Evolutionary conservation across 768 basidiomycete species (phyloP).

Genomic region (Harrya chromipes): DNA sequence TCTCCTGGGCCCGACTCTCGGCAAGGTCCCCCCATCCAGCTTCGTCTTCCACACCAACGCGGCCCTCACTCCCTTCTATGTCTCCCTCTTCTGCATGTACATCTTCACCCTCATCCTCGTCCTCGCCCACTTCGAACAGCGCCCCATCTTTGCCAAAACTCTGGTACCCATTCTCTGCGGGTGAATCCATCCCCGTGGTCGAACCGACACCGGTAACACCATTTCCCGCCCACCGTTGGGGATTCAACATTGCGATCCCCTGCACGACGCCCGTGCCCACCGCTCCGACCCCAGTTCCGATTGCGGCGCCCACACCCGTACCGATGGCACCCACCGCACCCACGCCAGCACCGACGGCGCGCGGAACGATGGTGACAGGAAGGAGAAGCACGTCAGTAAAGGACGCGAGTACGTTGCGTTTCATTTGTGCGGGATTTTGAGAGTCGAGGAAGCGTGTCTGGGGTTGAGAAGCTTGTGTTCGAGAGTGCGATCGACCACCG

Average conservation of each 20-base stretch:
- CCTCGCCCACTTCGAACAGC: constrained; percentile 50
- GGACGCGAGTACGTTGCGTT: constrained; percentile 88
- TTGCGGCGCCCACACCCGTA: constrained; percentile 58
- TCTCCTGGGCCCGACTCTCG: constrained; percentile 3
- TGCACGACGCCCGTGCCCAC: constrained; percentile 72
- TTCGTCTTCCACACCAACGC: constrained; percentile 11
- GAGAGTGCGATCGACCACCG: neutral
- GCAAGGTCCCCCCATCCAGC: constrained; percentile 26
- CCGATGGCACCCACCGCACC: constrained; percentile 58
- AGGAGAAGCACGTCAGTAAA: constrained; percentile 88
- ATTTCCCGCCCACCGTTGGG: constrained; percentile 74
- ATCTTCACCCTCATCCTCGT: constrained; percentile 32
- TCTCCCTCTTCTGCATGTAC: constrained; percentile 21
- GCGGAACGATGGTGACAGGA: constrained; percentile 95
- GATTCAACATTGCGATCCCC: constrained; percentile 88
- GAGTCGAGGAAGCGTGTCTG: constrained; percentile 71
- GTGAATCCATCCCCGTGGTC: neutral
- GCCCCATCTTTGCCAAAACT: constrained; percentile 32
- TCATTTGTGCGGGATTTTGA: constrained; percentile 86
- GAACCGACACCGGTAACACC: constrained; percentile 7
- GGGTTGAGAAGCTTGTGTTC: constrained; percentile 1
- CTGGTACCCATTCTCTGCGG: constrained; percentile 18
- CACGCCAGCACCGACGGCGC: constrained; percentile 69
- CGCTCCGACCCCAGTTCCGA: constrained; percentile 55
- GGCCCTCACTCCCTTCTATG: neutral